Conservation (phyloP, 164 flowering plant genomes). For the Nymphaea thermarum region DNA sequence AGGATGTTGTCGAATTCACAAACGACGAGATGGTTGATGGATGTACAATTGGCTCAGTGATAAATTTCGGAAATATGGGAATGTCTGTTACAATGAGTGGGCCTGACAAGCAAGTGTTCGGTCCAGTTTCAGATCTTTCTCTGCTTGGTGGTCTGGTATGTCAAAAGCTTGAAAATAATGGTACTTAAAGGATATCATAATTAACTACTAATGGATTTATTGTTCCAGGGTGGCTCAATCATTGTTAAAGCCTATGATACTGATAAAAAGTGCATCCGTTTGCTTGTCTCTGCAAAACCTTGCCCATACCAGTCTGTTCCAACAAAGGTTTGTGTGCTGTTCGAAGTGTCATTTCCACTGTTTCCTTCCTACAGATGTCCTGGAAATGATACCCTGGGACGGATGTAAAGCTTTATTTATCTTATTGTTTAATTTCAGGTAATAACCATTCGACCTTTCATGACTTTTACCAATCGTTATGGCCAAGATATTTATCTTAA, state of each 20-base stretch:
- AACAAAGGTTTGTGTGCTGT: conserved; percentile 51
- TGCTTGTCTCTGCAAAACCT: conserved; percentile 79
- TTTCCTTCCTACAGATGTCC: no score
- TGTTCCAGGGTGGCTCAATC: conserved; percentile 73
- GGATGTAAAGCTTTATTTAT: no score
- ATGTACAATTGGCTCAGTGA: conserved; percentile 65
- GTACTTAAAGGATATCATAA: not conserved
- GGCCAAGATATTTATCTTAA: conserved; percentile 68
- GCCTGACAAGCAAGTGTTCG: conserved; percentile 41
- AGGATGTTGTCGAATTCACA: conserved; percentile 47
- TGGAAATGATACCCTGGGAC: no score
- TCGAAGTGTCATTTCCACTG: no score
- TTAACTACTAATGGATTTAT: not conserved
- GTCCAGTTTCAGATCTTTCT: conserved; percentile 73
- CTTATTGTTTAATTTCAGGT: conserved; percentile 30
- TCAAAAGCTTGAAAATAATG: not conserved
- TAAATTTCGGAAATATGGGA: conserved; percentile 57
- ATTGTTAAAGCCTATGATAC: conserved; percentile 70
- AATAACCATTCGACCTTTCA: conserved; percentile 68
- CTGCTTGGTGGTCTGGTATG: conserved; percentile 87
- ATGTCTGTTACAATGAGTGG: conserved; percentile 54
- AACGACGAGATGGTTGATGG: conserved; percentile 77
- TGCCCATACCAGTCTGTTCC: conserved; percentile 82
- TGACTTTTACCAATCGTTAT: conserved; percentile 88
- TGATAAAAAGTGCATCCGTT: conserved; percentile 63